A percentile compares a stretch with the other conserved stretches of the same genome.
Evolutionary conservation across 1,284 basidiomycete species (phyloP).

Genomic region (Porogramme epimiltina): DNA sequence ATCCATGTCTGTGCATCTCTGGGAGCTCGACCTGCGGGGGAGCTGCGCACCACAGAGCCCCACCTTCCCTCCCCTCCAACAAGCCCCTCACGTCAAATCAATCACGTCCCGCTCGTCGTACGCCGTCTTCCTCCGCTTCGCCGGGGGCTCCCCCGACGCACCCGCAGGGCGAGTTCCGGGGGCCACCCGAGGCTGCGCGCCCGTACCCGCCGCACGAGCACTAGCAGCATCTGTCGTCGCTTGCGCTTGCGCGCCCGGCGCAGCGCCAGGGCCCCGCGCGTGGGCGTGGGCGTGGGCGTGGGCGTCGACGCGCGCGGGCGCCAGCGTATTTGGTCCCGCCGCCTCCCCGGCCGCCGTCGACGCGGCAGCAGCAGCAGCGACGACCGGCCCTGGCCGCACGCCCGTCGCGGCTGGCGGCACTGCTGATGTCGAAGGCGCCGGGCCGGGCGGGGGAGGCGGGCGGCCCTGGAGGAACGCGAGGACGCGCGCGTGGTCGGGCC

Average conservation of each 20-base stretch:
- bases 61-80: too few species aligned
- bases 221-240: too few species aligned
- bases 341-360: neutral
- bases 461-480: neutral
- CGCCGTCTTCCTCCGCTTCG: constrained; percentile 7
- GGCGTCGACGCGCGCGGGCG: too few species aligned
- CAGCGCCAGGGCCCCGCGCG: too few species aligned
- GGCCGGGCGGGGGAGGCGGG: neutral
- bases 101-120: constrained; percentile 3
- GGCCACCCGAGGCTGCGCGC: too few species aligned
- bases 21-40: too few species aligned
- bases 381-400: neutral
- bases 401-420: neutral
- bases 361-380: neutral
- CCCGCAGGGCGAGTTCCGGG: neutral
- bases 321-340: too few species aligned
- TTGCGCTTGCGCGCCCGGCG: too few species aligned
- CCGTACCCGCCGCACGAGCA: too few species aligned
- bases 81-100: constrained; percentile 1
- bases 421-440: neutral
- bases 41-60: too few species aligned
- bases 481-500: neutral
- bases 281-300: too few species aligned
- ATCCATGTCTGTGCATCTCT: too few species aligned
- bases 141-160: neutral